Conservation (phyloP, 805 yeast species). For the Metschnikowia rubicola region DNA sequence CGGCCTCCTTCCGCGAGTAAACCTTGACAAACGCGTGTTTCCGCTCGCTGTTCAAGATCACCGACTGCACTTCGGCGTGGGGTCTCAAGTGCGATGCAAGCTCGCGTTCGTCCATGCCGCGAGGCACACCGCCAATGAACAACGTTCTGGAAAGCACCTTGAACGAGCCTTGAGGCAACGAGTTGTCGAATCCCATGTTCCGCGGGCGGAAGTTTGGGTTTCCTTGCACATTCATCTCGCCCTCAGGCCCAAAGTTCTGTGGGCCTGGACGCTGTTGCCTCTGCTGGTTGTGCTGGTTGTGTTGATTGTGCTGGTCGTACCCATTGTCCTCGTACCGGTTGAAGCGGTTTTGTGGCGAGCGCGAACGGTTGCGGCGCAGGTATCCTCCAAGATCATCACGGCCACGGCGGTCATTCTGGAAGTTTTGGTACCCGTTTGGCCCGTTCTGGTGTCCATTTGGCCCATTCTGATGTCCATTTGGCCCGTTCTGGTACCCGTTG, state of each 20-base stretch:
- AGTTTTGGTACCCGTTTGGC: conserved; percentile 8
- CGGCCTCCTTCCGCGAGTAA: conserved; percentile 89
- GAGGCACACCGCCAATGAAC: conserved; percentile 92
- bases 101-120: conserved; percentile 71
- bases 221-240: conserved; percentile 66
- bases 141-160: conserved; percentile 86
- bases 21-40: conserved; percentile 96
- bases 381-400: conserved; percentile 32
- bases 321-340: conserved; percentile 11
- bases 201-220: conserved; percentile 76
- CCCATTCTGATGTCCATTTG: conserved; percentile 1
- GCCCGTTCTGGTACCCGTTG: background rate
- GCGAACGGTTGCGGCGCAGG: conserved; percentile 50
- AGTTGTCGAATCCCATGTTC: conserved; percentile 64
- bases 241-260: conserved; percentile 28
- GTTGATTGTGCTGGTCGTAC: background rate
- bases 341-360: conserved; percentile 44
- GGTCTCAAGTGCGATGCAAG: conserved; percentile 72
- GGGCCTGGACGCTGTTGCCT: conserved; percentile 14
- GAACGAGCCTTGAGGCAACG: conserved; percentile 72
- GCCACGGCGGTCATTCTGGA: conserved; percentile 27
- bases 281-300: conserved; percentile 16
- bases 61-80: conserved; percentile 87
- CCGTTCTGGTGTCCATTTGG: conserved; percentile 2
- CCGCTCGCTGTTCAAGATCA: conserved; percentile 81